A percentile compares a stretch with the other conserved stretches of the same genome.
Conservation (phyloP, 257 asterid genomes). For the Solanum phureja region DNA sequence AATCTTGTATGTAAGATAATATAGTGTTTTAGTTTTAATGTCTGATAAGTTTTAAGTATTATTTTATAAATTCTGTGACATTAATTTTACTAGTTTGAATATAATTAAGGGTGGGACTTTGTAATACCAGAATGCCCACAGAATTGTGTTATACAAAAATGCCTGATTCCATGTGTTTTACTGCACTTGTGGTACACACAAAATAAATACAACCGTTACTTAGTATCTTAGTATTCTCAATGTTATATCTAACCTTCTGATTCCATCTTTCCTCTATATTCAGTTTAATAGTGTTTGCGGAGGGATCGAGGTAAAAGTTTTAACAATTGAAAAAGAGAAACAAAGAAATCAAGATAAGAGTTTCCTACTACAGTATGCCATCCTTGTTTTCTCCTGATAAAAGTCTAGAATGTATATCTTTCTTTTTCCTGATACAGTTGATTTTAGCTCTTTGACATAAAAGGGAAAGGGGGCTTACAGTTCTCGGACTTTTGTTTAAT, state of each 20-base stretch:
- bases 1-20: too few species aligned
- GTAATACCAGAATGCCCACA: neutral
- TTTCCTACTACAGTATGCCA: neutral
- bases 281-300: neutral
- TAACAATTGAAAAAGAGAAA: neutral
- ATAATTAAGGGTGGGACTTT: neutral
- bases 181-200: neutral
- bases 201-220: neutral
- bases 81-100: neutral
- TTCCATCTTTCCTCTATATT: slow-evolving; percentile 2
- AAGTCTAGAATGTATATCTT: neutral
- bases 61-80: too few species aligned
- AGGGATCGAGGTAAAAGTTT: slow-evolving; percentile 1
- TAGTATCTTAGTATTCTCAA: neutral
- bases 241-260: neutral
- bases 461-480: neutral
- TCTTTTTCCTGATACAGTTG: neutral
- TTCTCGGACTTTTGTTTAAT: neutral
- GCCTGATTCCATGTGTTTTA: neutral
- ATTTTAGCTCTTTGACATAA: neutral
- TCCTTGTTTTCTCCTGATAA: neutral
- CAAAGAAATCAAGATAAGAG: neutral
- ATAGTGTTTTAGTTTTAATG: too few species aligned
- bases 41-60: too few species aligned
- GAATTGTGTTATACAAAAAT: neutral